Conservation (phyloP, 106 monocot genomes). For the Amphibolis antarctica region DNA sequence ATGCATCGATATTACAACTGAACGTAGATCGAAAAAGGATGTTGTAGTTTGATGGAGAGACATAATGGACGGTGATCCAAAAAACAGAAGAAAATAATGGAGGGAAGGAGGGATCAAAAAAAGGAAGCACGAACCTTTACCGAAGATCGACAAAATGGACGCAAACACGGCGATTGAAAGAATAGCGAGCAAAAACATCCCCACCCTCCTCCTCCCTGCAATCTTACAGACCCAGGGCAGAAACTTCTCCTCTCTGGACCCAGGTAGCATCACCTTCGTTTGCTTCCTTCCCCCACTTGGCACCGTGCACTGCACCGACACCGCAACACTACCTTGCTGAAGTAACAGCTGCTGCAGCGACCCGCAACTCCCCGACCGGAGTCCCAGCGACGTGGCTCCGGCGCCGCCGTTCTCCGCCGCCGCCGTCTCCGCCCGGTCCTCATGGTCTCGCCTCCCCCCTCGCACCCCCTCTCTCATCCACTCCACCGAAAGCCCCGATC, state of each 20-base stretch:
- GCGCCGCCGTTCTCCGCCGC: constrained; percentile 7
- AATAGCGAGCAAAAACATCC: constrained; percentile 15
- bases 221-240: constrained; percentile 17
- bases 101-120: constrained; percentile 4
- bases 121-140: not conserved
- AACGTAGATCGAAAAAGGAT: too few relatives aligned
- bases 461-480: constrained; percentile 4
- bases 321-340: not conserved
- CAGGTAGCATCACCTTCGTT: constrained; percentile 16
- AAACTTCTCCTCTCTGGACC: constrained; percentile 16
- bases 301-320: constrained; percentile 6
- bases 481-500: not conserved
- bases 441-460: not conserved
- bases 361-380: constrained; percentile 26
- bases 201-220: constrained; percentile 8
- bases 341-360: constrained; percentile 16
- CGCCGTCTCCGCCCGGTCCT: constrained; percentile 4
- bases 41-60: too few relatives aligned
- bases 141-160: too few relatives aligned
- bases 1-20: too few relatives aligned
- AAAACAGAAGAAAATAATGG: constrained; percentile 16
- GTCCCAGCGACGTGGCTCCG: constrained; percentile 14
- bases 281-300: constrained; percentile 10
- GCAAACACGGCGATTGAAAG: constrained; percentile 4
- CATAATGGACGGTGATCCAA: too few relatives aligned